Conservation (phyloP, 2,329 filamentous ascomycete genomes). For the Exophiala lecanii-corni region DNA sequence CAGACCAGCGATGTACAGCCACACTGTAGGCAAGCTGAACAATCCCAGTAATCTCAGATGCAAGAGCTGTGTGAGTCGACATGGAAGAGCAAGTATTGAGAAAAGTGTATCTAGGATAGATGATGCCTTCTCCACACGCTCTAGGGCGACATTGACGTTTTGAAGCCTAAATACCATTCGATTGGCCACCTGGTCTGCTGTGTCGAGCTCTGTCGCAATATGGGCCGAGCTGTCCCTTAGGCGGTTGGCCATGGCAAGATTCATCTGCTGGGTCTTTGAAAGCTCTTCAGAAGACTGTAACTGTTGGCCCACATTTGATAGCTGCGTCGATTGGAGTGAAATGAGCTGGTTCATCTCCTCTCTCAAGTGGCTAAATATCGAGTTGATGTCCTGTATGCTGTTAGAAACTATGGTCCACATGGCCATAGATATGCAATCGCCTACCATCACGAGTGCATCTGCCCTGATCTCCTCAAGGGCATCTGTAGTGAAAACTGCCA, state of each 20-base stretch:
- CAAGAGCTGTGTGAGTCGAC: constrained; percentile 9
- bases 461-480: constrained; percentile 10
- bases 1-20: constrained; percentile 16
- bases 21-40: constrained; percentile 8
- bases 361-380: constrained; percentile 8
- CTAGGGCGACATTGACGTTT: constrained; percentile 18
- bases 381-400: constrained; percentile 7
- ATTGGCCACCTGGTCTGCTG: constrained; percentile 10
- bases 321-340: constrained; percentile 7
- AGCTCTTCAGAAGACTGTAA: constrained; percentile 13
- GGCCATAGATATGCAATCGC: not conserved
- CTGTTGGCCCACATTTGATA: constrained; percentile 6
- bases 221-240: constrained; percentile 9
- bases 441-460: constrained; percentile 10
- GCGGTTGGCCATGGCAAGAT: constrained; percentile 7
- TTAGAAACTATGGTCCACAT: too few species aligned
- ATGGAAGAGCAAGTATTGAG: constrained; percentile 13
- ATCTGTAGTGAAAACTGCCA: constrained; percentile 15
- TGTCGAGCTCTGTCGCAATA: constrained; percentile 16
- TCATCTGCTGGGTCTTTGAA: constrained; percentile 9
- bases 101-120: constrained; percentile 13
- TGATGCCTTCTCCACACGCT: constrained; percentile 15
- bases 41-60: constrained; percentile 13
- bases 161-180: constrained; percentile 14
- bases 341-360: constrained; percentile 7